Conservation (phyloP, 768 basidiomycete genomes). For the Trametopsis cervina region DNA sequence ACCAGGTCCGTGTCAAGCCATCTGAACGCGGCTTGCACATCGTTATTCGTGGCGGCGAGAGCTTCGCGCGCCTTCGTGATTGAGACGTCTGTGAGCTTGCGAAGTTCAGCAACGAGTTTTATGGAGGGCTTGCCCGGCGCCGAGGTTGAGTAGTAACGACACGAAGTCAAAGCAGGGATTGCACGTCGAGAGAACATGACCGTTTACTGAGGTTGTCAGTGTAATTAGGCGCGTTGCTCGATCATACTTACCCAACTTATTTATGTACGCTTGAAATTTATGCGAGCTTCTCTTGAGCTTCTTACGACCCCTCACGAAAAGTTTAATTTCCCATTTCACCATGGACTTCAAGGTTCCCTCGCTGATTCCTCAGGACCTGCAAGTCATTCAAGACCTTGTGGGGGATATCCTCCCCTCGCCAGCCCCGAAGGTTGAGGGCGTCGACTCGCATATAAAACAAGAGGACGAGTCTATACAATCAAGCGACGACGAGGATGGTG, state of each 20-base stretch:
- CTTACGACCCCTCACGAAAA: not conserved
- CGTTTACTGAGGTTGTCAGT: not conserved
- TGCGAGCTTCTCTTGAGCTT: not conserved
- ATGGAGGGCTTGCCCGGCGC: conserved; percentile 48
- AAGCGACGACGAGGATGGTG: conserved; percentile 37
- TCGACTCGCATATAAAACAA: not conserved
- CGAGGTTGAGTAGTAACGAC: conserved; percentile 46
- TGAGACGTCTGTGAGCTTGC: conserved; percentile 75
- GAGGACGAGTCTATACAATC: conserved; percentile 2
- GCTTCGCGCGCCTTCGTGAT: conserved; percentile 88
- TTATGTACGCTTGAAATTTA: not conserved
- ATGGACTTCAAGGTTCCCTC: conserved; percentile 52
- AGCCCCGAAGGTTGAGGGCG: conserved; percentile 3
- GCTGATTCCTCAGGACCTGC: conserved; percentile 63
- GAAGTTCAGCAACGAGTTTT: conserved; percentile 78
- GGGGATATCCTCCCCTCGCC: conserved; percentile 28
- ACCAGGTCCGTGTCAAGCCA: conserved; percentile 79
- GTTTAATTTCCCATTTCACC: not conserved
- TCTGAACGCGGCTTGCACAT: conserved; percentile 63
- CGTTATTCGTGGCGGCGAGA: conserved; percentile 64
- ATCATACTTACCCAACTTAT: not conserved
- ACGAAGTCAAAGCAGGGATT: conserved; percentile 17
- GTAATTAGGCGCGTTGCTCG: not conserved
- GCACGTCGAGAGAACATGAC: conserved; percentile 15
- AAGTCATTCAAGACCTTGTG: conserved; percentile 64